Evolutionary conservation across 2,329 filamentous ascomycete genomes (phyloP), one percentile per base, ranked within the genome.

Genomic region (Diaporthe amygdali): DNA sequence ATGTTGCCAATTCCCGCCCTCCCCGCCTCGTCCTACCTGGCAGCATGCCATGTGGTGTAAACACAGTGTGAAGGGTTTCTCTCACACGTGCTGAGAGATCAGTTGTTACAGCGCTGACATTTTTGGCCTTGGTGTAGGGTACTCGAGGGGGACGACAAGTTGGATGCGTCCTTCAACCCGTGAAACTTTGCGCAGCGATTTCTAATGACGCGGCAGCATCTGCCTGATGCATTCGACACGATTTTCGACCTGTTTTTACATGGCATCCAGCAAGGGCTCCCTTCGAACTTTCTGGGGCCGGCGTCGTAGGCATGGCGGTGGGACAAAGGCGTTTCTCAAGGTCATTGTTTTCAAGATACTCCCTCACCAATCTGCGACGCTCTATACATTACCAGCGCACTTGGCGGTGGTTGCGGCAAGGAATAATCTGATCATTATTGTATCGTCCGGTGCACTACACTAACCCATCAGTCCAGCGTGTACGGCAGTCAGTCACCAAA

Each of bases 61-160:
- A 14, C 20, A 8, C n/a, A 34, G 5, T 22, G 10, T n/a, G 41
- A 17, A 64, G 25, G 17, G 17, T 2, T 12, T 30, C 25, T 49
- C 9, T 56, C 20, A n/a, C 12, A 49, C 17, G n/a, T 2, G 10
- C 32, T 17, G 32, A 32, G 22, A 56, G 37, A 8, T n/a, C 6
- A 4, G 8, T 3, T 22, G 27, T 22, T 12, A 20, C 34, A 17
- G 5, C 8, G 32, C 41, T 67, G 30, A 71, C 44, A 9, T 51
- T 22, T 22, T 10, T 22, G 14, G 39, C 17, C 55, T 63, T 64
- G 39, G 44, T 9, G 17, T 66, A 89, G 87, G 3, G 84, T 89
- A 17, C 81, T 89, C 14, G 87, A 89, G 72, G 83, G 85, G 15
- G 86, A 89, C 61, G 87, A 89, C 73, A 88, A 86, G 75, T 81